Conservation (phyloP, 129 eudicot species). For the Chrysanthemum seticuspe region DNA sequence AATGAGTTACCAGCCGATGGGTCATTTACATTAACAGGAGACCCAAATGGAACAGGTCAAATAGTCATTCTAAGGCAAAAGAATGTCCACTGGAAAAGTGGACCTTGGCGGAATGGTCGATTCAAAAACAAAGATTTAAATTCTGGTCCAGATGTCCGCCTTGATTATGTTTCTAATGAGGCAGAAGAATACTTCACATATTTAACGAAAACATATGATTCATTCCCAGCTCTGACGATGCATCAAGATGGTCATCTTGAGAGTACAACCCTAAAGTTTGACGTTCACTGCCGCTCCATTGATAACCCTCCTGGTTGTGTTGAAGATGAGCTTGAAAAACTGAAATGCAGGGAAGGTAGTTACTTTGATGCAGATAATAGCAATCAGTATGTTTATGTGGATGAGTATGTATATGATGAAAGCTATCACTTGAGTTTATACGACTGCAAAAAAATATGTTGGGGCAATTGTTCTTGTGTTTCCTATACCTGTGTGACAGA, state of each 20-base stretch:
- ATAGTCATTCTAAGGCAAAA: conserved; percentile 29
- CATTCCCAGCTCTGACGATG: conserved; percentile 26
- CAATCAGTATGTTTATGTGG: not conserved
- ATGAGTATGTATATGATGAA: conserved; percentile 30
- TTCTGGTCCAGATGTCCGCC: conserved; percentile 2
- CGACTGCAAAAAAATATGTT: conserved; percentile 40
- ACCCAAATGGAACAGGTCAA: conserved; percentile 31
- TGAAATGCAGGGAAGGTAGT: conserved; percentile 30
- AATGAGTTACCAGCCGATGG: conserved; percentile 35
- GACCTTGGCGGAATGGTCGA: conserved; percentile 29
- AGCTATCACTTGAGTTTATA: conserved; percentile 25
- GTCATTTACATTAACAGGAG: conserved; percentile 28
- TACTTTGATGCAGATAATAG: not conserved
- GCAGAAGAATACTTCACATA: conserved; percentile 35
- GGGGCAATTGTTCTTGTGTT: conserved; percentile 37
- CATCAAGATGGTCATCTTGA: conserved; percentile 14
- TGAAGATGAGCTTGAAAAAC: conserved; percentile 13
- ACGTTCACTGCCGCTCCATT: not conserved
- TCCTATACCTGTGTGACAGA: conserved; percentile 20
- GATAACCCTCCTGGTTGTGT: conserved; percentile 31
- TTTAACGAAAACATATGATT: conserved; percentile 19
- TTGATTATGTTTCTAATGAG: conserved; percentile 25
- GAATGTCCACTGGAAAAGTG: conserved; percentile 34
- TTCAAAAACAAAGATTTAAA: conserved; percentile 15
- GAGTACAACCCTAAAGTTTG: not conserved